A percentile compares a stretch with the other conserved stretches of the same genome.
phyloP scores from a whole-genome alignment of 83 land plant genomes.

The Diphasiastrum complanatum region DNA sequence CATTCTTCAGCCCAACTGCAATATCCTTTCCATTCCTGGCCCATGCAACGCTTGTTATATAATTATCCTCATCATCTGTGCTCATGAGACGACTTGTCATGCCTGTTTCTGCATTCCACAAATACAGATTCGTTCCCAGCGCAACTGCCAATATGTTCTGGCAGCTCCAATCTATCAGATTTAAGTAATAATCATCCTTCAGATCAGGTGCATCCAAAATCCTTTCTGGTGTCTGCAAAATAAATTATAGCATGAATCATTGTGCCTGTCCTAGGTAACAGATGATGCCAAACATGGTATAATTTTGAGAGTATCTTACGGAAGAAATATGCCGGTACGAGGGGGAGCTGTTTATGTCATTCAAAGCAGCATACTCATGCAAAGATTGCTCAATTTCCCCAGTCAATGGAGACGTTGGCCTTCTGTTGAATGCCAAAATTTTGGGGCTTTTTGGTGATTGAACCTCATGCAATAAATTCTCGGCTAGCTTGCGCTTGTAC shows the following conservation, averaged over 20 bases:
- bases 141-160: constrained; percentile 57
- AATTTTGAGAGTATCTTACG: not conserved
- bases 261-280: not conserved
- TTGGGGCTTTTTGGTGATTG: constrained; percentile 8
- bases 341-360: not conserved
- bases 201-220: constrained; percentile 61
- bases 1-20: constrained; percentile 47
- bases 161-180: constrained; percentile 63
- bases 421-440: constrained; percentile 36
- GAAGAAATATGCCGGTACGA: not conserved
- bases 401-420: constrained; percentile 13
- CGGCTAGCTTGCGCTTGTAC: constrained; percentile 36
- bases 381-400: constrained; percentile 13
- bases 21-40: constrained; percentile 48
- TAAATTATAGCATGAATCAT: not conserved
- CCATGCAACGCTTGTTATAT: constrained; percentile 58
- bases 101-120: constrained; percentile 45
- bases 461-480: constrained; percentile 21
- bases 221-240: constrained; percentile 39
- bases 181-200: constrained; percentile 52
- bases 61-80: constrained; percentile 25
- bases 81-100: constrained; percentile 21
- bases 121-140: constrained; percentile 43
- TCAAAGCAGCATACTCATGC: constrained; percentile 13
- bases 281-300: not conserved